phyloP scores from a whole-genome alignment of 2,329 filamentous ascomycete genomes.

The Colletotrichum aenigma region DNA sequence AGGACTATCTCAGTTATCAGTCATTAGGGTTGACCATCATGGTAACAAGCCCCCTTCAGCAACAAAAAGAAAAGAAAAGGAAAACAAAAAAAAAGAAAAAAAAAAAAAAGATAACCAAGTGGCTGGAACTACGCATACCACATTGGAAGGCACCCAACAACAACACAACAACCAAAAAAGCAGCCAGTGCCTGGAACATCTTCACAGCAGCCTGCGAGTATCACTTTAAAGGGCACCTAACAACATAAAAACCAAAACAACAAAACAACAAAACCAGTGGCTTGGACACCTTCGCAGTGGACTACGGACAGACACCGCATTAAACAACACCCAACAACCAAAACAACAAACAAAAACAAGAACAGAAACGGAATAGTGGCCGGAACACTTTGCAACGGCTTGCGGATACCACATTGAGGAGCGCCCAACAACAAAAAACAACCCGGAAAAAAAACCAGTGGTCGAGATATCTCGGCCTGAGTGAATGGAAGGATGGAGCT shows the following conservation, averaged over 20 bases:
- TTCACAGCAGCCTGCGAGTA: neutral
- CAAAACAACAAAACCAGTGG: no score
- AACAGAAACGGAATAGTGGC: neutral
- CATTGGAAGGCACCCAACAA: no score
- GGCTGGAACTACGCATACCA: no score
- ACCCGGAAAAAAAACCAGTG: neutral
- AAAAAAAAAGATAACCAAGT: no score
- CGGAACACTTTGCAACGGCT: no score
- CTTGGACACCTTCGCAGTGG: no score
- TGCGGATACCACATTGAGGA: neutral
- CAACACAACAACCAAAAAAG: neutral
- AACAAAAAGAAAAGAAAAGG: neutral
- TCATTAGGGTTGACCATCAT: no score
- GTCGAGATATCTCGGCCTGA: neutral
- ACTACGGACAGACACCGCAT: no score
- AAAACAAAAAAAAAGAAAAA: no score
- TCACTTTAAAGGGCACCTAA: neutral
- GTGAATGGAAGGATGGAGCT: neutral
- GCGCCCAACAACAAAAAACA: neutral
- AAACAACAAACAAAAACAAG: neutral
- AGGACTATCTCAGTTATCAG: neutral
- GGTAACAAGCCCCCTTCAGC: neutral
- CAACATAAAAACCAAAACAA: neutral
- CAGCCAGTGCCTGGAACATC: neutral
- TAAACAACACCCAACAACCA: neutral